Evolutionary conservation across 2,329 filamentous ascomycete genomes (phyloP), one percentile per base, ranked within the genome.

Genomic region (Drechslerella coelobrocha): DNA sequence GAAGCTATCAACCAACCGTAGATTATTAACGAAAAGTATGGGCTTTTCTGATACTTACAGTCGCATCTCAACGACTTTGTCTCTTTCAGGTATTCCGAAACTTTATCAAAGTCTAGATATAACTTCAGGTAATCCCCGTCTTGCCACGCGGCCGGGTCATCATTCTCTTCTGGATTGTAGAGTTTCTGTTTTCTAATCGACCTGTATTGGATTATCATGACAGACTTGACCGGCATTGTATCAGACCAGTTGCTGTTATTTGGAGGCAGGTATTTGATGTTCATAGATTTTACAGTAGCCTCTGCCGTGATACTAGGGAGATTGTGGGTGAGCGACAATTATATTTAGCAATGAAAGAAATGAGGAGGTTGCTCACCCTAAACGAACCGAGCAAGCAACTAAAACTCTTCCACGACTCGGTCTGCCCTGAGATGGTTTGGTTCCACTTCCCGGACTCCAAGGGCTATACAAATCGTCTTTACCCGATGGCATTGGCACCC

Each of bases 171-270:
- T 8, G 41, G 23, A n/a, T 51, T 27, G n/a, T 63, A 71, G 21
- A 71, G 59, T 12, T 63, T 71, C 45, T 71, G 66, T 21, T 71
- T 71, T n/a, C 66, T 39, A 23, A 71, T 71, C 4, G 66, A 71
- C 26, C 66, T 52, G 24, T 71, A 71, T 29, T 71, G 66, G n/a
- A 71, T 60, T 5, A 71, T 71, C 66, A 71, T 71, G 1, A 71
- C 34, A 37, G 59, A 54, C 31, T 55, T 71, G 12, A 71, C 59
- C 9, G 59, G 37, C 8, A 63, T 23, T 1, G 59, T 31, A 12
- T 63, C 66, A 14, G 39, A 27, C 66, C 66, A 71, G 23, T 21
- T 55, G 9, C 66, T 71, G 17, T 71, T 71, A 27, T 71, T 71
- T 5, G 66, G 66, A 1, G 66, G 66, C 14, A 71, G 6, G 23